Base-by-base conservation (phyloP, 441 rosid species). In the Macaranga tanarius region DNA sequence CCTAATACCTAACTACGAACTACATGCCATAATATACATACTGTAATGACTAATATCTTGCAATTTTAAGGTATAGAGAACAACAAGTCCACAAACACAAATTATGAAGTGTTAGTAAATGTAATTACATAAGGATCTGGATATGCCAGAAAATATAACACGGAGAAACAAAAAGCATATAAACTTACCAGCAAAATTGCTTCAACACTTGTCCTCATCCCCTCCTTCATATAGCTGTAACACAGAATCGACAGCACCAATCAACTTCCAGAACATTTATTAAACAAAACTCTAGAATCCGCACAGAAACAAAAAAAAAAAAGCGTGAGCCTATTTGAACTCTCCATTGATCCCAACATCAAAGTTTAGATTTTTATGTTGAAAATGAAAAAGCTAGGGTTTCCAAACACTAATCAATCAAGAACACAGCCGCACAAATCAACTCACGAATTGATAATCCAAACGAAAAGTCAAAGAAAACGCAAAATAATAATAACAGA, bases 181-280 rank as follows among this genome's bases (percentile, higher is more conserved):
- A 61, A 52, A 78, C 86, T 45, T 84, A 93, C 99, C 96, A 93
- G 88, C 61, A 95, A 81, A 82, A 95, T 91, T 50, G 90, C 99
- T 75, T 93, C 98, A n/a, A 95, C 98, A 26, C 98, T 93, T 11
- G 97, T 90, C 83, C 98, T 88, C 99, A 93, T 95, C 65, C 99
- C 99, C 68, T 95, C 99, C 75, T 93, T 90, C 97, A 87, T 90
- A 64, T 95, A 95, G 78, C 98, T 95, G 86, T 70, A 80, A 73
- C 25, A 56, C 65, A 56, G 23, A 77, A 73, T 28, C 3, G 59
- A 65, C 68, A 62, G 7, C 42, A 74, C 55, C 31, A 55, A 70
- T 59, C 73, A 74, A 34, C 72, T 28, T 74, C 28, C 16, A 15
- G 25, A 47, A 28, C 1, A 54, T 31, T 28, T 44, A 58, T 19